phyloP scores from a whole-genome alignment of 176 grass and related monocot genomes.

The Poa pratensis region DNA sequence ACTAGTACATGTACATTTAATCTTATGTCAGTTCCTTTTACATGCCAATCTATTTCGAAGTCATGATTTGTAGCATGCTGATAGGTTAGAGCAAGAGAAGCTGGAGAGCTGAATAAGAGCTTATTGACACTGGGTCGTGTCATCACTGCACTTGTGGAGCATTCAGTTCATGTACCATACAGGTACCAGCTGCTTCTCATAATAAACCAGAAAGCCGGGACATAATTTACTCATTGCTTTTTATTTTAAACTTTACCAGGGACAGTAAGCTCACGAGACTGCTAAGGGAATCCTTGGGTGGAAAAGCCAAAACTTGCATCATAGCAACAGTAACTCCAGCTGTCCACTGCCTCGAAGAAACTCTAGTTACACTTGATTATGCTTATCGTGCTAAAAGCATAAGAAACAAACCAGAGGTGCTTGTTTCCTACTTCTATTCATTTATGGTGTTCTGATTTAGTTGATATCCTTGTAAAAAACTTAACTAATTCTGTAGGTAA shows the following conservation, averaged over 20 bases:
- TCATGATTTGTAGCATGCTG: constrained; percentile 49
- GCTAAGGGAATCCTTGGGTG: constrained; percentile 92
- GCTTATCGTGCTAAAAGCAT: constrained; percentile 88
- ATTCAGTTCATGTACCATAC: constrained; percentile 87
- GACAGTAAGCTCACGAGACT: constrained; percentile 92
- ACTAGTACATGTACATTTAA: constrained; percentile 1
- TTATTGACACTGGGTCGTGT: constrained; percentile 90
- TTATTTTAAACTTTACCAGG: constrained; percentile 57
- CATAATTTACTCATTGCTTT: constrained; percentile 1
- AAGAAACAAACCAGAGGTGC: constrained; percentile 86
- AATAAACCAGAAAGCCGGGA: not conserved
- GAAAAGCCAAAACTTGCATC: constrained; percentile 94
- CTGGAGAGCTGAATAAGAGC: constrained; percentile 93
- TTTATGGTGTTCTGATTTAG: not conserved
- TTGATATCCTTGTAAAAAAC: constrained; percentile 35
- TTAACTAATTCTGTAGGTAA: constrained; percentile 58
- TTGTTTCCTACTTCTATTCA: constrained; percentile 42
- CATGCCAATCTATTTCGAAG: constrained; percentile 39
- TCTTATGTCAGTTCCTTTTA: constrained; percentile 30
- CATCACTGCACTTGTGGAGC: constrained; percentile 83
- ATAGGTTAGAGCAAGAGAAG: constrained; percentile 88
- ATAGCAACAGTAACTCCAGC: constrained; percentile 93
- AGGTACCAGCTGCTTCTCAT: constrained; percentile 49
- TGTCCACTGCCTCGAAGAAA: constrained; percentile 75
- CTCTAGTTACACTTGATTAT: constrained; percentile 89